phyloP scores from a whole-genome alignment of 2,329 filamentous ascomycete genomes.

The Immersiporthe knoxdaviesiana region DNA sequence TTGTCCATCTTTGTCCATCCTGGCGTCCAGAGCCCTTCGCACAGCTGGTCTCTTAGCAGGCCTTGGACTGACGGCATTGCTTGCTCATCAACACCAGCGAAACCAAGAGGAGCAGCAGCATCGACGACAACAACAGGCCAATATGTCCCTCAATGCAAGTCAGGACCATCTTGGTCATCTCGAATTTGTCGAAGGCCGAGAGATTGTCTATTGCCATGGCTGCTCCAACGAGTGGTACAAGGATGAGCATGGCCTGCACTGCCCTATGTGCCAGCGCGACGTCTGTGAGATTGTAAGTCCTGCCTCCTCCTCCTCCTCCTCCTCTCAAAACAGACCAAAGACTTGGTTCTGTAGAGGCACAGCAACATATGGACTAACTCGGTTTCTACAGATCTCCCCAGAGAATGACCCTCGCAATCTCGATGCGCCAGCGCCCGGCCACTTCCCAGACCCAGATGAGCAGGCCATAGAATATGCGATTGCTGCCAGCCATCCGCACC shows the following conservation, averaged over 20 bases:
- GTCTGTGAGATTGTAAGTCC: slow-evolving; percentile 81
- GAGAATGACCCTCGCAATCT: slow-evolving; percentile 65
- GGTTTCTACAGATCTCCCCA: slow-evolving; percentile 48
- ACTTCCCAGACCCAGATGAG: slow-evolving; percentile 60
- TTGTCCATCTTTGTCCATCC: slow-evolving; percentile 38
- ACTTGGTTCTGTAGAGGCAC: background rate
- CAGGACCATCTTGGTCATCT: slow-evolving; percentile 42
- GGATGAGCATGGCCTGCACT: slow-evolving; percentile 68
- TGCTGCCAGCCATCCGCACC: slow-evolving; percentile 47
- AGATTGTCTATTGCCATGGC: slow-evolving; percentile 84
- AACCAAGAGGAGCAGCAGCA: slow-evolving; percentile 43
- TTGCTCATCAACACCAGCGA: slow-evolving; percentile 54
- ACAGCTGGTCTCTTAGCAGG: slow-evolving; percentile 59
- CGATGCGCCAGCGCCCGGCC: slow-evolving; percentile 36
- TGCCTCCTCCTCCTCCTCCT: background rate
- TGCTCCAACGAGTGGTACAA: slow-evolving; percentile 83
- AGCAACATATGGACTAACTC: slow-evolving; percentile 26
- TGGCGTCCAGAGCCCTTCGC: slow-evolving; percentile 61
- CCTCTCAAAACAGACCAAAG: background rate
- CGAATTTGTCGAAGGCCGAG: slow-evolving; percentile 56
- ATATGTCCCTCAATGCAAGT: slow-evolving; percentile 34
- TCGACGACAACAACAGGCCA: slow-evolving; percentile 38
- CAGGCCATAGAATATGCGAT: slow-evolving; percentile 53
- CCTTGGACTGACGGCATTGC: slow-evolving; percentile 61
- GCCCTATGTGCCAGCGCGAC: slow-evolving; percentile 77